phyloP scores from a whole-genome alignment of 2,329 filamentous ascomycete species.

The Graphiopsis chlorocephala region DNA sequence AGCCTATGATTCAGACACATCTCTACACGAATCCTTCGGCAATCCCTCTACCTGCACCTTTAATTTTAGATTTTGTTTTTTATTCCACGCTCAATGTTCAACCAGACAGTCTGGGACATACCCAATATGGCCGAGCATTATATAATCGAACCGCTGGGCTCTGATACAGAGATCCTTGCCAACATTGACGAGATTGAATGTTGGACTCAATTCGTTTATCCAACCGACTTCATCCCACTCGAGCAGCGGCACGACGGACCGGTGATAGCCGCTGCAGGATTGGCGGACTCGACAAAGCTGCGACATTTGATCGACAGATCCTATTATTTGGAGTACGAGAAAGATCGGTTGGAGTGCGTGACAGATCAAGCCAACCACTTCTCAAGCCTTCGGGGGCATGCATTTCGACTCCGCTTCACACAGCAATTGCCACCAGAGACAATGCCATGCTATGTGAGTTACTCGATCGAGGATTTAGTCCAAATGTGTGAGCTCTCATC shows the following conservation, averaged over 20 bases:
- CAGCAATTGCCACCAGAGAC: constrained; percentile 4
- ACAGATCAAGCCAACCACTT: not conserved
- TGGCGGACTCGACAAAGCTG: not conserved
- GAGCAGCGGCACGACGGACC: not conserved
- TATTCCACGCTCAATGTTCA: too few relatives aligned
- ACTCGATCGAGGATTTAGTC: constrained; percentile 1
- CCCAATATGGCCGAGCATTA: too few relatives aligned
- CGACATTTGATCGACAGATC: not conserved
- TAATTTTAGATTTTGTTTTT: too few relatives aligned
- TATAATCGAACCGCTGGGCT: too few relatives aligned
- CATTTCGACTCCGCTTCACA: constrained; percentile 14
- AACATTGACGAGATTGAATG: too few relatives aligned
- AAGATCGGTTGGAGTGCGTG: not conserved
- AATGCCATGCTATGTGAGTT: not conserved
- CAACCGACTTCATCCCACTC: not conserved
- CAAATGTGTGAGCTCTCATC: constrained; percentile 8
- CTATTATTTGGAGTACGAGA: not conserved
- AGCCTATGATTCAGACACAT: too few relatives aligned
- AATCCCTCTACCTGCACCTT: too few relatives aligned
- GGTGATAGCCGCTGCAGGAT: not conserved
- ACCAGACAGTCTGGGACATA: too few relatives aligned
- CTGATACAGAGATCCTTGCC: too few relatives aligned
- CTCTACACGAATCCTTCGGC: too few relatives aligned
- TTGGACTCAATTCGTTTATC: too few relatives aligned
- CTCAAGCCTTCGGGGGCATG: constrained; percentile 2